Evolutionary conservation across 148 eudicot genomes (phyloP).

Genomic region (Tetragonia tetragonoides): DNA sequence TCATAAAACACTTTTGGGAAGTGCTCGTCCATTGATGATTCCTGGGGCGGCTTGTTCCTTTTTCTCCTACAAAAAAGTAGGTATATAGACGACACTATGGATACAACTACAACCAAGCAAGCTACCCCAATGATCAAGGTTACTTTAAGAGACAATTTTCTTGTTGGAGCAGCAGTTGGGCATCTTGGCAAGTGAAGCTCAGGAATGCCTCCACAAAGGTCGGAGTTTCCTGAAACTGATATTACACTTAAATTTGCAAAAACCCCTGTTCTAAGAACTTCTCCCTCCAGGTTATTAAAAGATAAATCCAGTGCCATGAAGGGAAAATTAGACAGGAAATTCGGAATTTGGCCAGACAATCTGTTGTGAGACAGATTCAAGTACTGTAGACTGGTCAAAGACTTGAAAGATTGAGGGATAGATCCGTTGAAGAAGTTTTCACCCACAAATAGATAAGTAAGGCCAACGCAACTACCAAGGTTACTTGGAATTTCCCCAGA

Average conservation of each 20-base stretch:
- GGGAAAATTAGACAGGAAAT: conserved; percentile 11
- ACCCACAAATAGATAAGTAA: conserved; percentile 19
- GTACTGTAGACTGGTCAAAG: conserved; percentile 16
- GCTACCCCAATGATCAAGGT: conserved; percentile 8
- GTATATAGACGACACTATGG: not conserved
- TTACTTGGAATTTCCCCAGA: conserved; percentile 32
- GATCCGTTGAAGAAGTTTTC: conserved; percentile 27
- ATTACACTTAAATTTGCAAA: conserved; percentile 29
- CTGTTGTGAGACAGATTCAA: conserved; percentile 35
- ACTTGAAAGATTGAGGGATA: conserved; percentile 23
- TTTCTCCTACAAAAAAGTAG: conserved; percentile 5
- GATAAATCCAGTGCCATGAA: conserved; percentile 22
- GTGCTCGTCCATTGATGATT: not conserved
- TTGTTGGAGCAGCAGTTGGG: not conserved
- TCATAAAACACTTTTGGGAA: conserved; percentile 22
- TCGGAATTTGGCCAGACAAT: conserved; percentile 30
- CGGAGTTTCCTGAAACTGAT: conserved; percentile 24
- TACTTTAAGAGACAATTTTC: not conserved
- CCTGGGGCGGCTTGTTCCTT: not conserved
- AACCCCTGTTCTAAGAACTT: conserved; percentile 27
- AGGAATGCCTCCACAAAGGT: conserved; percentile 36
- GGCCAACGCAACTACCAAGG: conserved; percentile 27
- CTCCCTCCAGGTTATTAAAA: conserved; percentile 35
- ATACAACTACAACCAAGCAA: conserved; percentile 4
- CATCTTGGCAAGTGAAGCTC: conserved; percentile 32